phyloP scores from a whole-genome alignment of 768 basidiomycete genomes.

The Tubosaeta sp. region DNA sequence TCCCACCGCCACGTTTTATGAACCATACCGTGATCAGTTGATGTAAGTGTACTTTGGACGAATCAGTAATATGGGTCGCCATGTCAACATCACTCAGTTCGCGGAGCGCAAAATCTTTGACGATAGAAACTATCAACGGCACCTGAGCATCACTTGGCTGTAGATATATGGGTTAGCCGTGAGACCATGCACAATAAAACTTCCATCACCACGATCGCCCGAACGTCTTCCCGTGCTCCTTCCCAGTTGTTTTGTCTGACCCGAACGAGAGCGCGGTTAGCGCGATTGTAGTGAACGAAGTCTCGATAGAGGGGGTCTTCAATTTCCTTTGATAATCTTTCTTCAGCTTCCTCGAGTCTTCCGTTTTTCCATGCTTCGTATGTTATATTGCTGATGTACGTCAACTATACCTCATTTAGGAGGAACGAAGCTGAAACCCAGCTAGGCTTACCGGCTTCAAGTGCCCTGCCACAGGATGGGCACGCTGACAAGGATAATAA shows the following conservation, averaged over 20 bases:
- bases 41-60: background rate
- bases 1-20: background rate
- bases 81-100: background rate
- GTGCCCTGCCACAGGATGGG: background rate
- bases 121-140: background rate
- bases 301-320: background rate
- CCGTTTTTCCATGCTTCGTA: slow-evolving; percentile 7
- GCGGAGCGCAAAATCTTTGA: background rate
- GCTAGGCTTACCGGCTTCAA: slow-evolving; percentile 5
- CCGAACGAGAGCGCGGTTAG: slow-evolving; percentile 17
- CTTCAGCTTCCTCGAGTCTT: slow-evolving; percentile 2
- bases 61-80: background rate
- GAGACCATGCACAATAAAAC: background rate
- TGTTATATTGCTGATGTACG: slow-evolving; percentile 3
- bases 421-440: background rate
- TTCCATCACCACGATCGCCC: background rate
- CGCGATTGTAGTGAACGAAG: slow-evolving; percentile 2
- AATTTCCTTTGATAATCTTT: slow-evolving; percentile 11
- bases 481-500: slow-evolving; percentile 2
- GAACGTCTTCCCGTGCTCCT: slow-evolving; percentile 7
- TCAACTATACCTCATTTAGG: slow-evolving; percentile 5
- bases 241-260: background rate
- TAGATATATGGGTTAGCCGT: background rate
- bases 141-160: background rate
- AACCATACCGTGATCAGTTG: background rate